Percentiles rank a stretch among this genome's conserved stretches.
Conservation (phyloP, 23 red algal species). For the Agarophyton chilense region DNA sequence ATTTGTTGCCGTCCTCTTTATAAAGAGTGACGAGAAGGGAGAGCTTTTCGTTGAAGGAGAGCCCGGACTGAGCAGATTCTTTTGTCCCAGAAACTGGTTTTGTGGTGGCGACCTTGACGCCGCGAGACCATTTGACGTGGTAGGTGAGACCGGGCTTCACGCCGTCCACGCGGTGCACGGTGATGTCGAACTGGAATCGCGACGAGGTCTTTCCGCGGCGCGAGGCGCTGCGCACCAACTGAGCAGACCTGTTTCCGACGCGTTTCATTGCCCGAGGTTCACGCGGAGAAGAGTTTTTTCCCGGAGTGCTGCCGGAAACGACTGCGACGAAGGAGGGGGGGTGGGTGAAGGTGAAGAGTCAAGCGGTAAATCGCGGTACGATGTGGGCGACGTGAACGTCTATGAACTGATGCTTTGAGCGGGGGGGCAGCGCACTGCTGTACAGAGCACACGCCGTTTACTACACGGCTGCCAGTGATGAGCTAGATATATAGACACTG, state of each 20-base stretch:
- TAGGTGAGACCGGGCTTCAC: slow-evolving; percentile 49
- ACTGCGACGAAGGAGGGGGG: too few species aligned
- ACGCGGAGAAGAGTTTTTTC: too few species aligned
- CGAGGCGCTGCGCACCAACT: slow-evolving; percentile 71
- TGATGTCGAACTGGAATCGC: slow-evolving; percentile 80
- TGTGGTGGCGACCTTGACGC: slow-evolving; percentile 78
- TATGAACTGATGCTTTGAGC: too few species aligned
- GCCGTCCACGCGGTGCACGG: slow-evolving; percentile 47
- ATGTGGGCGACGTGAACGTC: too few species aligned
- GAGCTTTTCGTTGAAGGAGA: slow-evolving; percentile 56
- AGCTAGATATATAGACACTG: too few species aligned
- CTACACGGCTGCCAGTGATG: too few species aligned
- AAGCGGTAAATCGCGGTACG: too few species aligned
- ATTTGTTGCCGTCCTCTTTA: slow-evolving; percentile 27
- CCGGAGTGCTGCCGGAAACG: too few species aligned
- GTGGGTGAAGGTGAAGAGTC: too few species aligned
- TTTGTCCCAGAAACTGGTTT: neutral
- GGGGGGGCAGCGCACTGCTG: too few species aligned
- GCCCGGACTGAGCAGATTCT: neutral
- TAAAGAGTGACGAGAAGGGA: slow-evolving; percentile 72
- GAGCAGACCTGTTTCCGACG: slow-evolving; percentile 52
- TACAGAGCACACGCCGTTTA: too few species aligned
- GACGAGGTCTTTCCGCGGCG: slow-evolving; percentile 59
- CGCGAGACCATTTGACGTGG: slow-evolving; percentile 72
- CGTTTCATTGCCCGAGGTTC: slow-evolving; percentile 71